These are phyloP conservation scores for Drosera spatulata DNA, from an alignment of 179 eudicot species.

Conservation along the genomic window DNA sequence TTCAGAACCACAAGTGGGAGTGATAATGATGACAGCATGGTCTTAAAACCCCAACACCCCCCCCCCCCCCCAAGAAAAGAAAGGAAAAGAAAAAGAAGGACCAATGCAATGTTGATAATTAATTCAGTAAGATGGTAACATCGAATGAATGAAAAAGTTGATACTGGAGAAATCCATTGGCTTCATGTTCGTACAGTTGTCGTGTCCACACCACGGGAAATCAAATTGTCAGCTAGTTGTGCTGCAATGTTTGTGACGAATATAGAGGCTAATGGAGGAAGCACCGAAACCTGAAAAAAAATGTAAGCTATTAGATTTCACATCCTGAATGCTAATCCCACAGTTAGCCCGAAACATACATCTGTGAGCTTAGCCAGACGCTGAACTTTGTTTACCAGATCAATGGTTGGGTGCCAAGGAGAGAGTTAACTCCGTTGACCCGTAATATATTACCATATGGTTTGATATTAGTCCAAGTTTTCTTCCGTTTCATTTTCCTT, in stretches of 20 bases:
- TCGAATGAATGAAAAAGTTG: not conserved
- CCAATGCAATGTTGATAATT: no score
- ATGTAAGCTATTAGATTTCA: not conserved
- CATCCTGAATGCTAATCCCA: no score
- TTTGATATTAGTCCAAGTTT: no score
- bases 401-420: no score
- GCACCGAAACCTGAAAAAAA: slow-evolving; percentile 69
- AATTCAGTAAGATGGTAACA: not conserved
- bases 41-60: not conserved
- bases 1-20: not conserved
- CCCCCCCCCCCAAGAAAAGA: no score
- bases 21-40: not conserved
- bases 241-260: slow-evolving; percentile 75
- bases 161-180: not conserved
- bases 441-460: no score
- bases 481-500: no score
- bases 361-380: no score
- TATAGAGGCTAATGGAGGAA: slow-evolving; percentile 92
- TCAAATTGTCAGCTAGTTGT: slow-evolving; percentile 73
- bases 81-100: no score
- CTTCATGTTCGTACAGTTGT: slow-evolving; percentile 45
- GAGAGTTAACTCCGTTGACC: no score
- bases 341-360: no score
- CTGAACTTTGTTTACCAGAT: no score
- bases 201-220: slow-evolving; percentile 72